Conservation (phyloP, 768 basidiomycete genomes). For the Leccinum uliginosum region DNA sequence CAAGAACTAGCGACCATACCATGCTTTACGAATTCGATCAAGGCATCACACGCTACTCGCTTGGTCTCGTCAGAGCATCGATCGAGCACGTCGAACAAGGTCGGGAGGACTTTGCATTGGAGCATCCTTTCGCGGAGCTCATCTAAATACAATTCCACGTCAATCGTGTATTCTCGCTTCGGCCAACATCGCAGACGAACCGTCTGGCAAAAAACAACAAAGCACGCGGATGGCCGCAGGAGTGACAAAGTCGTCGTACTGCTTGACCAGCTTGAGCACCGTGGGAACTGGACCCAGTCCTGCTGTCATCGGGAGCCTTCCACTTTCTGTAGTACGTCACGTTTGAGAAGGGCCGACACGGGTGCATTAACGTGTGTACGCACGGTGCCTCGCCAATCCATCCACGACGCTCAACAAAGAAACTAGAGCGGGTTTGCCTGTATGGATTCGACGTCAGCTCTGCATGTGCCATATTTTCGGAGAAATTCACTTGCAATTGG, state of each 20-base stretch:
- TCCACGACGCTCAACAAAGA: slow-evolving; percentile 19
- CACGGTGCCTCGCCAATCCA: slow-evolving; percentile 15
- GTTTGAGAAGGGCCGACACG: neutral
- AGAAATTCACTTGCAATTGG: slow-evolving; percentile 10
- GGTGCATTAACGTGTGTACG: neutral
- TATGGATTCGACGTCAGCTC: neutral
- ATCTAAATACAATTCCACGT: slow-evolving; percentile 8
- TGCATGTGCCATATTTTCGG: neutral
- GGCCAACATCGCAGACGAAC: slow-evolving; percentile 3
- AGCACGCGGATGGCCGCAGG: slow-evolving; percentile 25
- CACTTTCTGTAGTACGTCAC: neutral
- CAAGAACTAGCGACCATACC: slow-evolving; percentile 6
- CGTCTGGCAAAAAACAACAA: slow-evolving; percentile 22
- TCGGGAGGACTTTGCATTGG: slow-evolving; percentile 8
- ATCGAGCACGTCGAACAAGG: slow-evolving; percentile 19
- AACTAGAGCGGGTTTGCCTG: slow-evolving; percentile 22
- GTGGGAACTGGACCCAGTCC: slow-evolving; percentile 4
- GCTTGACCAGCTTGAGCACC: slow-evolving; percentile 18
- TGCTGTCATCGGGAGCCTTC: slow-evolving; percentile 7
- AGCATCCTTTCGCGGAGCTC: slow-evolving; percentile 20
- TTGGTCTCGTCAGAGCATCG: slow-evolving; percentile 20
- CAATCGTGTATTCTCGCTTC: neutral
- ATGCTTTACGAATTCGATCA: slow-evolving; percentile 15
- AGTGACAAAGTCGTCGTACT: slow-evolving; percentile 28
- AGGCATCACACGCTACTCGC: slow-evolving; percentile 7